Evolutionary conservation across 257 asterid genomes (phyloP).

Genomic region (Mentha longifolia): DNA sequence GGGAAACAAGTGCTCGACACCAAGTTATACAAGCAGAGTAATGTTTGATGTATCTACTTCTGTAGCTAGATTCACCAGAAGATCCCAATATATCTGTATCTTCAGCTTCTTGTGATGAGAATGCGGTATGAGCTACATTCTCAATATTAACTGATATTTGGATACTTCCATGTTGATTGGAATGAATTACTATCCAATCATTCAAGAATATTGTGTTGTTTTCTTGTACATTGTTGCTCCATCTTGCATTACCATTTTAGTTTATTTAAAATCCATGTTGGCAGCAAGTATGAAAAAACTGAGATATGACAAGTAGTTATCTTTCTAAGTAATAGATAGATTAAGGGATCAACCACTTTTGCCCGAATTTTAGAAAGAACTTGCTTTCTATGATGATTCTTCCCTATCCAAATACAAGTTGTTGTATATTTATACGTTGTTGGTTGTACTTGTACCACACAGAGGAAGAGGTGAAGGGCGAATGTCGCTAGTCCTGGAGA

Average conservation of each 20-base stretch:
- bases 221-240: constrained; percentile 6
- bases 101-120: constrained; percentile 28
- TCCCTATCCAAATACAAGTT: too few relatives aligned
- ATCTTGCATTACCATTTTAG: constrained; percentile 5
- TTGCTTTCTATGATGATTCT: too few relatives aligned
- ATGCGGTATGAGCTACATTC: constrained; percentile 6
- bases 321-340: too few relatives aligned
- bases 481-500: too few relatives aligned
- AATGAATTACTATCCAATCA: constrained; percentile 4
- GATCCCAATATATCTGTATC: constrained; percentile 16
- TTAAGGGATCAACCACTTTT: too few relatives aligned
- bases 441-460: too few relatives aligned
- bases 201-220: constrained; percentile 2
- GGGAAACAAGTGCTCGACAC: constrained; percentile 99
- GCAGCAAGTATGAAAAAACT: neutral
- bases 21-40: constrained; percentile 94
- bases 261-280: neutral
- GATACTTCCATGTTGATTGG: neutral
- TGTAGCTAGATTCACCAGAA: constrained; percentile 21
- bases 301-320: neutral
- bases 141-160: neutral
- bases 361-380: too few relatives aligned
- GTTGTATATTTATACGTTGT: neutral
- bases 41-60: constrained; percentile 49
- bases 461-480: too few relatives aligned